phyloP scores from a whole-genome alignment of 495 filamentous ascomycete genomes.

The Staphylotrichum tortipilum region DNA sequence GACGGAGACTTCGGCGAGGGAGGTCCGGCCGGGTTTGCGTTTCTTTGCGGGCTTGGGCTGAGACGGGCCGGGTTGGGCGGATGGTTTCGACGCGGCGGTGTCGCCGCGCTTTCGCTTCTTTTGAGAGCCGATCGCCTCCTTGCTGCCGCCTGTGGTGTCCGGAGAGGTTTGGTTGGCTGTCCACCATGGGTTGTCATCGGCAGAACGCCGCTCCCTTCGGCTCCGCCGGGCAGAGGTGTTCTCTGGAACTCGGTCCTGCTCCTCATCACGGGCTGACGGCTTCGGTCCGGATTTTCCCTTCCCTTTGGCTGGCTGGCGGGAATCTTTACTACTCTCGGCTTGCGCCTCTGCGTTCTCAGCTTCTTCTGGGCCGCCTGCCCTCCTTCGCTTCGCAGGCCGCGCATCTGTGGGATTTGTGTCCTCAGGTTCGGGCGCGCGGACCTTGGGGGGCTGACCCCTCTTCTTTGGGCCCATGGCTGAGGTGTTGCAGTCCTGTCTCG shows the following conservation, averaged over 20 bases:
- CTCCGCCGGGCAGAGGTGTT: constrained; percentile 5
- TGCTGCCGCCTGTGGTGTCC: not conserved
- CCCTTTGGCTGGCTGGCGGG: not conserved
- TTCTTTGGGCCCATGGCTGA: constrained; percentile 2
- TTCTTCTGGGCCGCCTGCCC: not conserved
- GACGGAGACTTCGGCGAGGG: constrained; percentile 18
- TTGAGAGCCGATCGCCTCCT: not conserved
- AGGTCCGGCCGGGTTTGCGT: constrained; percentile 10
- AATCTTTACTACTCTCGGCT: not conserved
- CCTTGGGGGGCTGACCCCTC: constrained; percentile 16
- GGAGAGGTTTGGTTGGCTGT: not conserved
- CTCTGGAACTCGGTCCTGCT: not conserved
- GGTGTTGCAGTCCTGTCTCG: not conserved
- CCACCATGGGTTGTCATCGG: constrained; percentile 11
- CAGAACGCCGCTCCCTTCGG: constrained; percentile 12
- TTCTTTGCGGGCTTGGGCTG: too few relatives aligned
- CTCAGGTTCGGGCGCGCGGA: not conserved
- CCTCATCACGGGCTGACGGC: not conserved
- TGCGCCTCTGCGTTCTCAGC: not conserved
- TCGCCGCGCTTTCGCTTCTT: constrained; percentile 8
- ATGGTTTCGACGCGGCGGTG: too few relatives aligned
- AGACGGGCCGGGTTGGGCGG: too few relatives aligned
- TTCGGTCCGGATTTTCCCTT: not conserved
- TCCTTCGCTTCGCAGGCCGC: constrained; percentile 15
- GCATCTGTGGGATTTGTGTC: not conserved